Evolutionary conservation across 2,329 filamentous ascomycete species (phyloP).

Genomic region (Epichloe baconii): DNA sequence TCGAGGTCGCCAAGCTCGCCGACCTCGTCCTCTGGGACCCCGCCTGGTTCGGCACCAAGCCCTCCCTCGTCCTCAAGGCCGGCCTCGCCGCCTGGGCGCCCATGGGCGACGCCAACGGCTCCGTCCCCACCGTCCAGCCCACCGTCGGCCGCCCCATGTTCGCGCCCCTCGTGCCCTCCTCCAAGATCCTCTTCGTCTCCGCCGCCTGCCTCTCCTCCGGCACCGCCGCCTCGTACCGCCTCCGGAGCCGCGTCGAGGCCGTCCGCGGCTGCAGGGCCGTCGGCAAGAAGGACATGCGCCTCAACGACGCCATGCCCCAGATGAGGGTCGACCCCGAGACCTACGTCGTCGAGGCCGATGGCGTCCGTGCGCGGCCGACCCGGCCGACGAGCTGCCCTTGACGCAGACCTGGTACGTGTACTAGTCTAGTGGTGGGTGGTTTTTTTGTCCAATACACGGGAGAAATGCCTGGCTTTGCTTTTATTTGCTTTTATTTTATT

Average conservation of each 20-base stretch:
- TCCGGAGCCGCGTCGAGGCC: slow-evolving; percentile 68
- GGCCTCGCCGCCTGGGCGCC: slow-evolving; percentile 72
- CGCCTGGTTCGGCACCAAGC: slow-evolving; percentile 78
- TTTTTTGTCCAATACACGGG: too few species aligned
- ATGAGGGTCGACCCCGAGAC: slow-evolving; percentile 90
- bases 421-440: neutral
- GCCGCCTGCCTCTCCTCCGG: slow-evolving; percentile 55
- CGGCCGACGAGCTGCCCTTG: slow-evolving; percentile 57
- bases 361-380: slow-evolving; percentile 59
- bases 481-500: too few species aligned
- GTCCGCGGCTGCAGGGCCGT: slow-evolving; percentile 65
- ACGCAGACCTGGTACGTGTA: slow-evolving; percentile 61
- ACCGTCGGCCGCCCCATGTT: slow-evolving; percentile 80
- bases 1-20: slow-evolving; percentile 82
- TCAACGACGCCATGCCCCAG: slow-evolving; percentile 67
- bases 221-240: slow-evolving; percentile 53
- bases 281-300: slow-evolving; percentile 81
- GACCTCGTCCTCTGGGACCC: slow-evolving; percentile 84
- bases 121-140: slow-evolving; percentile 80
- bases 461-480: too few species aligned
- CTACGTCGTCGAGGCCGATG: slow-evolving; percentile 80
- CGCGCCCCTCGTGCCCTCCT: slow-evolving; percentile 55
- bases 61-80: slow-evolving; percentile 69
- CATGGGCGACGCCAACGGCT: slow-evolving; percentile 78
- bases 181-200: slow-evolving; percentile 75